These are phyloP conservation scores for Acer campestre DNA, from an alignment of 345 rosid genomes.

Conservation along the genomic window DNA sequence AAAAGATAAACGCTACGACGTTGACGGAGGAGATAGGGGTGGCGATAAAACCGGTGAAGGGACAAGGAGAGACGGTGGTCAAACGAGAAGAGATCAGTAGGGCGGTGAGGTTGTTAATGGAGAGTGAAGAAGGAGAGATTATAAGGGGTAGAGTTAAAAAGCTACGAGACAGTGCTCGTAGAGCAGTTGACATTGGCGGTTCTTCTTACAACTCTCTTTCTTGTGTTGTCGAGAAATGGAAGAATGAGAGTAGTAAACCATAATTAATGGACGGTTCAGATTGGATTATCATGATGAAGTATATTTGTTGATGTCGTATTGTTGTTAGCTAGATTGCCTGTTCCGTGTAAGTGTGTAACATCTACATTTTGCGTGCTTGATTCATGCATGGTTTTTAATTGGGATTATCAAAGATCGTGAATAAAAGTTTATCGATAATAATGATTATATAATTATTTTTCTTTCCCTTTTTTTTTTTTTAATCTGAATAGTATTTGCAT, in stretches of 20 bases:
- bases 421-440: too few species aligned
- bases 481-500: too few species aligned
- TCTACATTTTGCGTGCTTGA: too few species aligned
- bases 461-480: too few species aligned
- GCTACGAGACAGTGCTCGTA: constrained; percentile 33
- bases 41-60: constrained; percentile 19
- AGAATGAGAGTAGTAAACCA: not conserved
- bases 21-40: constrained; percentile 42
- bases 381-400: too few species aligned
- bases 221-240: constrained; percentile 15
- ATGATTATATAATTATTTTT: too few species aligned
- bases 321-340: too few species aligned
- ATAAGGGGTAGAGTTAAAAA: constrained; percentile 27
- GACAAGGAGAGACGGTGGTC: constrained; percentile 22
- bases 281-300: not conserved
- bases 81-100: constrained; percentile 38
- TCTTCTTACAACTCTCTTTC: constrained; percentile 29
- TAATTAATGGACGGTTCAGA: not conserved
- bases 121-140: constrained; percentile 30
- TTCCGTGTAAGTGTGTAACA: too few species aligned
- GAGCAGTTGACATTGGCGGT: constrained; percentile 28
- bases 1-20: constrained; percentile 23
- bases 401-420: too few species aligned
- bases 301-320: too few species aligned
- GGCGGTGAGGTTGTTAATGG: constrained; percentile 38